phyloP scores from a whole-genome alignment of 2,329 filamentous ascomycete species.

The Xylaria sp. region DNA sequence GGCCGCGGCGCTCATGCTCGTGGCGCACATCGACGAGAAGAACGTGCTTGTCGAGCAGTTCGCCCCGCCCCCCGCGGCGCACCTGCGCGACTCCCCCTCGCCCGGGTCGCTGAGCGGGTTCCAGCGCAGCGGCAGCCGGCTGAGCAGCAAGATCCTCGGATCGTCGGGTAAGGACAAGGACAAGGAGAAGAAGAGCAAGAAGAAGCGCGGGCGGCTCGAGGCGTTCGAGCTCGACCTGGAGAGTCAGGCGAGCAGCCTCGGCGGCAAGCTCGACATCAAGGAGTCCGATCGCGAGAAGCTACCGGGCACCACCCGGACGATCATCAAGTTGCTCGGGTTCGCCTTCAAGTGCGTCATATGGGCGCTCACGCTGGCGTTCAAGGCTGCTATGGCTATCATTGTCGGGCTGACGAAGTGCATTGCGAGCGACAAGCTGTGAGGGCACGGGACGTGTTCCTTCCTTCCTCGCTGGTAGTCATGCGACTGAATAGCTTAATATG shows the following conservation, averaged over 20 bases:
- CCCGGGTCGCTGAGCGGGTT: neutral
- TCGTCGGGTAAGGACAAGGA: slow-evolving; percentile 39
- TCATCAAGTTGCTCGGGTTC: slow-evolving; percentile 63
- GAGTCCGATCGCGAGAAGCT: slow-evolving; percentile 59
- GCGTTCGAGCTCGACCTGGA: slow-evolving; percentile 72
- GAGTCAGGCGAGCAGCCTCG: slow-evolving; percentile 65
- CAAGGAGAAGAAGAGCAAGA: slow-evolving; percentile 51
- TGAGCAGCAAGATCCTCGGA: slow-evolving; percentile 47
- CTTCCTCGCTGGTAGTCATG: too few relatives aligned
- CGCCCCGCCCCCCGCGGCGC: slow-evolving; percentile 65
- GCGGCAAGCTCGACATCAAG: slow-evolving; percentile 55
- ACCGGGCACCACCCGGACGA: slow-evolving; percentile 60
- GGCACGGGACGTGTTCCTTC: neutral
- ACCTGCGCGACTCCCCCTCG: slow-evolving; percentile 41
- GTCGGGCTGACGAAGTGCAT: slow-evolving; percentile 64
- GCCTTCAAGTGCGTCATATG: slow-evolving; percentile 69
- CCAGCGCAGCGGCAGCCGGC: slow-evolving; percentile 48
- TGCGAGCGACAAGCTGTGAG: slow-evolving; percentile 55
- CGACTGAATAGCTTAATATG: neutral
- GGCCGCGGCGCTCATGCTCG: slow-evolving; percentile 68
- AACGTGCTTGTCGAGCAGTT: slow-evolving; percentile 64
- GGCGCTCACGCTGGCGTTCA: slow-evolving; percentile 66
- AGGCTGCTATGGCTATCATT: slow-evolving; percentile 62
- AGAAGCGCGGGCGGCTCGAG: slow-evolving; percentile 59
- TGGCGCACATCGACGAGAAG: slow-evolving; percentile 67